phyloP scores from a whole-genome alignment of 2,329 filamentous ascomycete genomes.

The Colletotrichum tropicale region DNA sequence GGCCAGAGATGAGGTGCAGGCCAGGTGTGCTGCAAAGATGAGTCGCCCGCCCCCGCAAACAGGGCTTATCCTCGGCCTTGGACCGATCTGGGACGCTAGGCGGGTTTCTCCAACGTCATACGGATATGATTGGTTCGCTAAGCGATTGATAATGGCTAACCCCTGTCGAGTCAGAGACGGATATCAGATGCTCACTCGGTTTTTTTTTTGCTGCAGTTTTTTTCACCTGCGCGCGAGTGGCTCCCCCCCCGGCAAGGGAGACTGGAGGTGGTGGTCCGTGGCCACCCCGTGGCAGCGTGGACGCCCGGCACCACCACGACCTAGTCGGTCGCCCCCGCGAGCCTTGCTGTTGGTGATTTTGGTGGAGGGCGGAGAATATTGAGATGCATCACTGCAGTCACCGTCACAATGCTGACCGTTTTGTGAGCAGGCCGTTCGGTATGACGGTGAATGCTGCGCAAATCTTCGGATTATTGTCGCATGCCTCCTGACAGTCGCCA shows the following conservation, averaged over 20 bases:
- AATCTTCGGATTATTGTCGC: neutral
- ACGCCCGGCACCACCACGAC: neutral
- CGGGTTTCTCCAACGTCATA: conserved; percentile 37
- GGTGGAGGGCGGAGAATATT: neutral
- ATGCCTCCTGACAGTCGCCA: neutral
- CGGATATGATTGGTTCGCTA: conserved; percentile 35
- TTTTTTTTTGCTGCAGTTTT: neutral
- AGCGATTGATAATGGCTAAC: conserved; percentile 25
- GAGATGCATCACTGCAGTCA: neutral
- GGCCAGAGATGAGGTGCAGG: neutral
- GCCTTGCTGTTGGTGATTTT: neutral
- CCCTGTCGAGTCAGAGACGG: conserved; percentile 34
- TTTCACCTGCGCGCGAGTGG: neutral
- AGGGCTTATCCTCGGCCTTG: conserved; percentile 17
- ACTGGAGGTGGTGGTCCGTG: neutral
- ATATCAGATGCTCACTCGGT: conserved; percentile 38
- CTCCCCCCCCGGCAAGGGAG: neutral
- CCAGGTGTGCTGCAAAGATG: neutral
- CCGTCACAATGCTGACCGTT: neutral
- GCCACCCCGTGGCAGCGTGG: neutral
- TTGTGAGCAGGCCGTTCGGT: neutral
- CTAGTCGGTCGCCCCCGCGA: neutral
- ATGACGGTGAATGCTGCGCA: neutral
- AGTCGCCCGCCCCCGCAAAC: conserved; percentile 17
- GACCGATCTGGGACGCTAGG: conserved; percentile 22